phyloP scores from a whole-genome alignment of 371 early-diverging fungal genomes.

The Choanephora cucurbitarum region DNA sequence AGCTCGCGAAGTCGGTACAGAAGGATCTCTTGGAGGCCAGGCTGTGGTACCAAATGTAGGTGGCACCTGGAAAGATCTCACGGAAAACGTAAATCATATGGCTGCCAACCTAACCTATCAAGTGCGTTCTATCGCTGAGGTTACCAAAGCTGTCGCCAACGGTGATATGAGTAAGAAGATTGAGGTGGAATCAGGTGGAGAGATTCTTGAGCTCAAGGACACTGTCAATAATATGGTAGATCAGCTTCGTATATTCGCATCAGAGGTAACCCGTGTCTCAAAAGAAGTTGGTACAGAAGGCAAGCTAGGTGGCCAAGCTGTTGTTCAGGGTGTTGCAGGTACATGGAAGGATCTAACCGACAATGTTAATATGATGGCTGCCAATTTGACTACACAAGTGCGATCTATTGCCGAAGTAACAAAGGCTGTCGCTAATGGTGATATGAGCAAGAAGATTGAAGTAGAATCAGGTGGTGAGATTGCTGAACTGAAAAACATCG shows the following conservation, averaged over 20 bases:
- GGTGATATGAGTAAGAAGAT: conserved; percentile 35
- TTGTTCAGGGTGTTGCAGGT: conserved; percentile 54
- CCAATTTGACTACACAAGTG: conserved; percentile 57
- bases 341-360: conserved; percentile 61
- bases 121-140: conserved; percentile 27
- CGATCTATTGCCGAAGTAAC: conserved; percentile 49
- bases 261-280: conserved; percentile 63
- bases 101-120: conserved; percentile 28
- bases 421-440: conserved; percentile 55
- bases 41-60: conserved; percentile 24
- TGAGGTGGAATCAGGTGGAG: conserved; percentile 29
- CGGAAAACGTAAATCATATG: conserved; percentile 26
- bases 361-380: conserved; percentile 64
- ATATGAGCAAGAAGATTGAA: conserved; percentile 48
- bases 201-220: conserved; percentile 37
- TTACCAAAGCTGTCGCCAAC: conserved; percentile 26
- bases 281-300: conserved; percentile 65
- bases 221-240: conserved; percentile 39
- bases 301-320: conserved; percentile 56
- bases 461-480: conserved; percentile 42
- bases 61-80: conserved; percentile 38
- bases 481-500: conserved; percentile 40
- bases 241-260: conserved; percentile 51
- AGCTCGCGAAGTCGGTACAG: conserved; percentile 38
- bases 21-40: conserved; percentile 27